A percentile compares a stretch with the other conserved stretches of the same genome.
Evolutionary conservation across 345 rosid species (phyloP).

Genomic region (Eucalyptus marginata): DNA sequence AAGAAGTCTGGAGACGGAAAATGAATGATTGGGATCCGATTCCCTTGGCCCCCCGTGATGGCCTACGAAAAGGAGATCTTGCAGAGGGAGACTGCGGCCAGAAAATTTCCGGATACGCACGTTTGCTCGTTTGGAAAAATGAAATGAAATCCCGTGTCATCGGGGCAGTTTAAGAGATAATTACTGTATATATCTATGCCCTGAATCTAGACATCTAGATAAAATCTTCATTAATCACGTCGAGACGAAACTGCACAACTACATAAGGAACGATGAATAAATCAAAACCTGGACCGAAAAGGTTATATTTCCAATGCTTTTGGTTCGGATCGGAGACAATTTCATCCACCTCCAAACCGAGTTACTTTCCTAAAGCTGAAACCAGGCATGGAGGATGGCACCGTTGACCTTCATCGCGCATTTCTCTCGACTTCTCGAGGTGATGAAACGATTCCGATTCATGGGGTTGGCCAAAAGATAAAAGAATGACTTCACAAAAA

Average conservation of each 20-base stretch:
- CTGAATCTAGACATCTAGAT: background rate
- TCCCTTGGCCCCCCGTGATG: slow-evolving; percentile 4
- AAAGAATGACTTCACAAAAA: background rate
- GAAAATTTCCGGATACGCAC: background rate
- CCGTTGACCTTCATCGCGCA: background rate
- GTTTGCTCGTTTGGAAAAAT: background rate
- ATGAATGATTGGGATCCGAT: background rate
- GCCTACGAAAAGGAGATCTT: background rate
- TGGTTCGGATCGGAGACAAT: background rate
- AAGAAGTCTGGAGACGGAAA: background rate
- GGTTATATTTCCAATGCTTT: background rate
- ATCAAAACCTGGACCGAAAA: too few species aligned
- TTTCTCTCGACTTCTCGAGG: background rate
- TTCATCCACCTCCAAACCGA: background rate
- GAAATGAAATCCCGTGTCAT: background rate
- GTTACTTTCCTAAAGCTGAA: background rate
- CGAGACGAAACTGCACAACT: background rate
- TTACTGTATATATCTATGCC: background rate
- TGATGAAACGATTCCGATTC: background rate
- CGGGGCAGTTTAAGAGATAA: too few species aligned
- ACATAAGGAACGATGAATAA: too few species aligned
- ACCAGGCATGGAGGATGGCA: background rate
- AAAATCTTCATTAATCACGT: background rate
- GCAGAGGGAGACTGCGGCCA: background rate
- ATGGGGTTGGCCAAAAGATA: background rate